These are phyloP conservation scores for Mortierella sp. DNA, from an alignment of 371 early-diverging fungal genomes.

Conservation along the genomic window DNA sequence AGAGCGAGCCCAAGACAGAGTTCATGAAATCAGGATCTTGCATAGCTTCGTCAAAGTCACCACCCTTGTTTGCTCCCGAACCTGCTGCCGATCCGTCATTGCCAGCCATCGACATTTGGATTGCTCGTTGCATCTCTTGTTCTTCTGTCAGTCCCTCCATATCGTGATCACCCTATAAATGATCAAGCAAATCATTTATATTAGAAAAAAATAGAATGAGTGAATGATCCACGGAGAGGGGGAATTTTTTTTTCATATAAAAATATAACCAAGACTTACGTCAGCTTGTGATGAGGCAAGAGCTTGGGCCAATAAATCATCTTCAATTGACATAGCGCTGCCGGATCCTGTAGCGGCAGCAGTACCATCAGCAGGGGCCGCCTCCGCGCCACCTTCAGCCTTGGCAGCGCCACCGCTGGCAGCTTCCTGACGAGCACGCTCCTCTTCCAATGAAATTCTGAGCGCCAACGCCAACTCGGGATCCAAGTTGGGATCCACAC, in stretches of 20 bases:
- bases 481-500: conserved; percentile 95
- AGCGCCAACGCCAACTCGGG: conserved; percentile 97
- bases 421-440: conserved; percentile 91
- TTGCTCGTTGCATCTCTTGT: conserved; percentile 88
- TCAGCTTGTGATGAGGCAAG: conserved; percentile 59
- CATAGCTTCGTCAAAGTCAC: conserved; percentile 56
- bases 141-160: conserved; percentile 90
- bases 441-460: conserved; percentile 97
- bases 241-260: not conserved
- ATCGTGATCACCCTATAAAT: conserved; percentile 64
- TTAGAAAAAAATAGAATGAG: conserved; percentile 1
- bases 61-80: conserved; percentile 10
- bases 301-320: conserved; percentile 50
- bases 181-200: not conserved
- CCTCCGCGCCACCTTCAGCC: conserved; percentile 53
- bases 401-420: conserved; percentile 66
- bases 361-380: conserved; percentile 54
- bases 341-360: conserved; percentile 47
- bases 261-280: conserved; percentile 36
- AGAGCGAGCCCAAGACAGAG: conserved; percentile 82
- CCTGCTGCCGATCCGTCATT: conserved; percentile 56
- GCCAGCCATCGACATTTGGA: conserved; percentile 88
- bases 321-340: conserved; percentile 60
- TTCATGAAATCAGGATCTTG: conserved; percentile 70
- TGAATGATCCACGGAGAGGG: no score